phyloP scores from a whole-genome alignment of 441 rosid genomes.

The Populus hybrid region DNA sequence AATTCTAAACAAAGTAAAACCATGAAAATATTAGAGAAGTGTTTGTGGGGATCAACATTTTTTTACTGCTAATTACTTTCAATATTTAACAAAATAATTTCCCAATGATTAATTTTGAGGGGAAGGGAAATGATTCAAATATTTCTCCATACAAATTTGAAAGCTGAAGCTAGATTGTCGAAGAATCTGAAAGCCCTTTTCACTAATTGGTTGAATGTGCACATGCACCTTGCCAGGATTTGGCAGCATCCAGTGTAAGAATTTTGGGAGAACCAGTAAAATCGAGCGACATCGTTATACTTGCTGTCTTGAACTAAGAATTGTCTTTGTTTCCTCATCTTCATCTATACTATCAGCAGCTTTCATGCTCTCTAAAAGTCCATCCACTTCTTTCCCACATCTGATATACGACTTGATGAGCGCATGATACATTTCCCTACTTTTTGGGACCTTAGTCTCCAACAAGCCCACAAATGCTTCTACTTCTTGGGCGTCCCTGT shows the following conservation, averaged over 20 bases:
- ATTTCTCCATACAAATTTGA: not conserved
- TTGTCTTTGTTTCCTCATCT: slow-evolving; percentile 28
- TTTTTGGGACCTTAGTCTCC: slow-evolving; percentile 23
- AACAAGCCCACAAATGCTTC: slow-evolving; percentile 38
- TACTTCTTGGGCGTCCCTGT: slow-evolving; percentile 29
- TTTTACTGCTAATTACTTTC: not conserved
- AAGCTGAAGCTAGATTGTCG: not conserved
- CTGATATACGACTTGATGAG: slow-evolving; percentile 31
- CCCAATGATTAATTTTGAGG: not conserved
- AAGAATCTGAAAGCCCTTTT: not conserved
- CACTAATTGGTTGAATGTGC: not conserved
- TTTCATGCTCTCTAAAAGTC: slow-evolving; percentile 28
- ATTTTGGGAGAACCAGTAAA: not conserved
- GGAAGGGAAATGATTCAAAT: not conserved
- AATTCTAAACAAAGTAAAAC: not conserved
- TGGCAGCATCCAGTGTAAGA: not conserved
- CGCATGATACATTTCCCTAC: slow-evolving; percentile 31
- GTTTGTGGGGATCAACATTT: not conserved
- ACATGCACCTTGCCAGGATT: not conserved
- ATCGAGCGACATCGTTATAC: slow-evolving; percentile 2
- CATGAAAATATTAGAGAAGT: not conserved
- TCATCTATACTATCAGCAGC: slow-evolving; percentile 19
- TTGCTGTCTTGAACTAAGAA: slow-evolving; percentile 21
- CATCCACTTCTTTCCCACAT: slow-evolving; percentile 31
- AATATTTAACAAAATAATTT: not conserved